Conservation (phyloP, 345 rosid genomes). For the Brassica incana region DNA sequence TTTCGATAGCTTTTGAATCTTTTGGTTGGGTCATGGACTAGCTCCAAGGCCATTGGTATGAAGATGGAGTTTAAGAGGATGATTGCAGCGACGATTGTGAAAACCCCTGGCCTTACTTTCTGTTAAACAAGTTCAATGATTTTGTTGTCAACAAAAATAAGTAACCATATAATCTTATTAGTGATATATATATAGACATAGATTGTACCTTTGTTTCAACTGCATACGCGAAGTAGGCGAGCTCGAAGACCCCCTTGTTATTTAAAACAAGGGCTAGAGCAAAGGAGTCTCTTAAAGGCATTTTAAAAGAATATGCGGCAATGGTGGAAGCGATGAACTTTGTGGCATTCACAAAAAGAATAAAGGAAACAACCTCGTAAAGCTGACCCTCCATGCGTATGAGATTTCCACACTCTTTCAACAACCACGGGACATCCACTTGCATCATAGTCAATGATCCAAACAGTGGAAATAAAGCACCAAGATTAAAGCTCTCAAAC, state of each 20-base stretch:
- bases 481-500: conserved; percentile 42
- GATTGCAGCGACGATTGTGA: conserved; percentile 28
- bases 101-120: conserved; percentile 25
- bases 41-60: conserved; percentile 49
- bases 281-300: conserved; percentile 52
- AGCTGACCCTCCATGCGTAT: conserved; percentile 24
- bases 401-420: conserved; percentile 17
- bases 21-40: conserved; percentile 50
- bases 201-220: conserved; percentile 34
- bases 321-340: conserved; percentile 38
- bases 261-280: conserved; percentile 48
- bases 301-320: conserved; percentile 33
- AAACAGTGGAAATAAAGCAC: conserved; percentile 36
- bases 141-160: not conserved
- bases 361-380: conserved; percentile 25
- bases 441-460: conserved; percentile 32
- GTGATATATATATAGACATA: not conserved
- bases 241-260: conserved; percentile 48
- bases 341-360: conserved; percentile 17
- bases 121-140: conserved; percentile 8
- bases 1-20: conserved; percentile 46
- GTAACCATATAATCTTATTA: not conserved
- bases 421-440: not conserved
- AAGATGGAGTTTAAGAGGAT: conserved; percentile 29
- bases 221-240: conserved; percentile 31